Conservation (phyloP, 2,329 filamentous ascomycete species). For the Alternaria arborescens region DNA sequence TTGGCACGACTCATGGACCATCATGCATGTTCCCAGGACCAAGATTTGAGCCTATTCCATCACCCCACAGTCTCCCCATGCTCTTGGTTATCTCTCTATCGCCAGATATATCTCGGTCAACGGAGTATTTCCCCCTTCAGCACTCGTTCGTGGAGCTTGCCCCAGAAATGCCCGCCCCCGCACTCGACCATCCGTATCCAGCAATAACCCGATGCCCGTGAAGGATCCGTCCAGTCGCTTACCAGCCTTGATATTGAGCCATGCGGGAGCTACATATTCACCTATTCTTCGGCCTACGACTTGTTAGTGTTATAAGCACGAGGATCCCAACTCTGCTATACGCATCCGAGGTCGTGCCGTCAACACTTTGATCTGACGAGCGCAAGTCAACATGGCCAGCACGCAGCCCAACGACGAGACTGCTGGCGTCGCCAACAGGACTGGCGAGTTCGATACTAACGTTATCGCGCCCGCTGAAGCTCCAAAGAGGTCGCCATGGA, state of each 20-base stretch:
- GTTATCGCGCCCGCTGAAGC: conserved; percentile 46
- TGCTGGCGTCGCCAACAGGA: conserved; percentile 26
- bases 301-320: conserved; percentile 11
- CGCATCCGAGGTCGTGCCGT: conserved; percentile 11
- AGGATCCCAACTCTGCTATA: conserved; percentile 8
- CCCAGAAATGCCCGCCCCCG: conserved; percentile 30
- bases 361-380: background rate
- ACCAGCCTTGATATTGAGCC: conserved; percentile 21
- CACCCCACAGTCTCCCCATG: conserved; percentile 3
- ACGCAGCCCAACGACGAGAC: conserved; percentile 36
- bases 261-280: conserved; percentile 35
- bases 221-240: conserved; percentile 19
- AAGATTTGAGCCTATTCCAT: background rate
- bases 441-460: conserved; percentile 35
- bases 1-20: background rate
- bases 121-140: conserved; percentile 18
- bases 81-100: background rate
- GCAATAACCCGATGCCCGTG: conserved; percentile 40
- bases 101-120: conserved; percentile 7
- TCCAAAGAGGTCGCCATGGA: conserved; percentile 49
- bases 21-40: conserved; percentile 1
- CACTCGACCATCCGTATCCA: conserved; percentile 27
- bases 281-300: conserved; percentile 23
- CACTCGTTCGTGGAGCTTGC: conserved; percentile 24
- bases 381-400: conserved; percentile 21